Conservation (phyloP, 805 yeast genomes). For the Teunomyces lycoperdinae region DNA sequence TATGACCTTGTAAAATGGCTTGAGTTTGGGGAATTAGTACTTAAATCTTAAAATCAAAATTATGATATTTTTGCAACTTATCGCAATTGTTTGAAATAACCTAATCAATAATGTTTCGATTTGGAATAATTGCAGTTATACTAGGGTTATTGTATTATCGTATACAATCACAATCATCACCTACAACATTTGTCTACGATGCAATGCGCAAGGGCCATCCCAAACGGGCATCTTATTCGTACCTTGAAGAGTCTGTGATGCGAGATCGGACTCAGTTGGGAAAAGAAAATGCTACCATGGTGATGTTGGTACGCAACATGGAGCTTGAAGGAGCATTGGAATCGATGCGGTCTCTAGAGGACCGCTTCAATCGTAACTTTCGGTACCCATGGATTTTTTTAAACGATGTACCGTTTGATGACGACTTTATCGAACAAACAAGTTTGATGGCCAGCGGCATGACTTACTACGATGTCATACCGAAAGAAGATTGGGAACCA, state of each 20-base stretch:
- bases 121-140: not conserved
- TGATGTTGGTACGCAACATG: slow-evolving; percentile 83
- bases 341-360: slow-evolving; percentile 43
- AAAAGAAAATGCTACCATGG: slow-evolving; percentile 75
- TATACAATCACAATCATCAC: no score
- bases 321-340: slow-evolving; percentile 71
- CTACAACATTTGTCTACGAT: slow-evolving; percentile 5
- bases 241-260: slow-evolving; percentile 13
- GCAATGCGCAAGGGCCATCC: slow-evolving; percentile 15
- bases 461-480: slow-evolving; percentile 40
- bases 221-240: slow-evolving; percentile 30
- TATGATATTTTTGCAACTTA: no score
- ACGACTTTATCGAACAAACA: slow-evolving; percentile 41
- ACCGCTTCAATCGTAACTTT: slow-evolving; percentile 38
- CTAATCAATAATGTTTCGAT: not conserved
- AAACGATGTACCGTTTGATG: slow-evolving; percentile 42
- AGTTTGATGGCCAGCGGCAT: slow-evolving; percentile 44
- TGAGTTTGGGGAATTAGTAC: no score
- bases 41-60: no score
- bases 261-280: slow-evolving; percentile 42
- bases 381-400: slow-evolving; percentile 45
- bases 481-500: slow-evolving; percentile 39
- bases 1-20: no score
- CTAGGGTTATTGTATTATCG: not conserved
- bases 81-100: no score